Evolutionary conservation across 2,329 filamentous ascomycete genomes (phyloP), one percentile per base, ranked within the genome.

Genomic region (Leptographium wingfieldii): DNA sequence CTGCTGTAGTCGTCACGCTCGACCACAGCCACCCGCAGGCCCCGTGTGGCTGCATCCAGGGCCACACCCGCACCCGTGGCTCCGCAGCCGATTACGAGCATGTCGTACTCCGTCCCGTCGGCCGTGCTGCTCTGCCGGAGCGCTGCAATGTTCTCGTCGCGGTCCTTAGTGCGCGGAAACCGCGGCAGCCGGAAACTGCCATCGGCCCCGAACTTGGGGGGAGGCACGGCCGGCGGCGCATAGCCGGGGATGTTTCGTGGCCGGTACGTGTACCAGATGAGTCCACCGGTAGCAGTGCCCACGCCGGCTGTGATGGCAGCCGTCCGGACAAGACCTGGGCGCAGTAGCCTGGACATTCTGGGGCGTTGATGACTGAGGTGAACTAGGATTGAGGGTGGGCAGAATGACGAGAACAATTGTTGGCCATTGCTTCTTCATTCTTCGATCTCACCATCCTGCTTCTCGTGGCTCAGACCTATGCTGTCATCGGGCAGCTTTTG

Each of bases 1-100:
- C 85, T 81, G 66, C 85, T 86, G 71, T 92, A 94, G 73, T 94
- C 88, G 71, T 92, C 89, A 63, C 88, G 80, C 74, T 94, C 88
- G 19, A 94, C 87, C 57, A 92, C 74, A 14, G 89, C 88, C 61
- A 94, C 88, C 73, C 85, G 89, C 67, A 92, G 75, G 2, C 88
- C 88, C 66, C 88, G 81, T 2, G 88, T 92, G 27, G 84, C 86
- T 43, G 88, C 88, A 72, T 94, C 88, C 54, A 94, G 80, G 14
- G 89, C 88, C 67, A 94, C 90, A 29, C 88, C 88, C 6, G 88
- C 80, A 16, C 88, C 88, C 2, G 89, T 92, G 16, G 88, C 88
- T 64, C 88, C 88, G 64, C 84, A 88, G 60, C 88, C 88, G 67
- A 92, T 89, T 67, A 94, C 77, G 64, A 92, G 76, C 49, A 94